Conservation (phyloP, 2,329 filamentous ascomycete genomes). For the Cryphonectria nitschkei region DNA sequence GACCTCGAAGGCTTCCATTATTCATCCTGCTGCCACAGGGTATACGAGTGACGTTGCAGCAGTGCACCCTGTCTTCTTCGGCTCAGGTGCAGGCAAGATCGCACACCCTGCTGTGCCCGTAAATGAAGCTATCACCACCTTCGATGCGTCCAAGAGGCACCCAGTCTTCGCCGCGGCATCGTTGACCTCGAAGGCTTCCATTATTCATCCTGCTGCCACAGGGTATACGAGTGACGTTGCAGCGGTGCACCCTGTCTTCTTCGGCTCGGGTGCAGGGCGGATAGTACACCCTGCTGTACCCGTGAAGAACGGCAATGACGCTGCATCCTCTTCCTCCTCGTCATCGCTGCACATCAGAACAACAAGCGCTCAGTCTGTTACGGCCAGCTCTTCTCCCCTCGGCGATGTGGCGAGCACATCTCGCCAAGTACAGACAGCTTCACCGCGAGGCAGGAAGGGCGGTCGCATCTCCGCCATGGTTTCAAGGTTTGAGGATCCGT, state of each 20-base stretch:
- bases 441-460: constrained; percentile 11
- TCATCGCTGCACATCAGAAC: not conserved
- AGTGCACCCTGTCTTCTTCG: constrained; percentile 40
- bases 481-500: constrained; percentile 12
- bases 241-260: constrained; percentile 39
- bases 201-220: constrained; percentile 39
- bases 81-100: constrained; percentile 32
- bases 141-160: constrained; percentile 37
- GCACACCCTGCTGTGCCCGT: constrained; percentile 34
- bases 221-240: constrained; percentile 37
- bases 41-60: constrained; percentile 37
- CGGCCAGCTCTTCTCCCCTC: not conserved
- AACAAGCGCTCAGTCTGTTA: not conserved
- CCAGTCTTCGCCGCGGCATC: constrained; percentile 40
- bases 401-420: not conserved
- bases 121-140: too few relatives aligned
- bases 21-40: constrained; percentile 39
- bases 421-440: constrained; percentile 9
- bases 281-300: constrained; percentile 34
- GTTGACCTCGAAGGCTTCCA: constrained; percentile 32
- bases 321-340: not conserved
- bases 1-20: constrained; percentile 32
- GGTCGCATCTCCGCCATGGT: constrained; percentile 18
- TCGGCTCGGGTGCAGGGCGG: constrained; percentile 34
- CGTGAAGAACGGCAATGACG: not conserved